These are phyloP conservation scores for Crucibulum laeve DNA, from an alignment of 768 basidiomycete species.

Conservation along the genomic window DNA sequence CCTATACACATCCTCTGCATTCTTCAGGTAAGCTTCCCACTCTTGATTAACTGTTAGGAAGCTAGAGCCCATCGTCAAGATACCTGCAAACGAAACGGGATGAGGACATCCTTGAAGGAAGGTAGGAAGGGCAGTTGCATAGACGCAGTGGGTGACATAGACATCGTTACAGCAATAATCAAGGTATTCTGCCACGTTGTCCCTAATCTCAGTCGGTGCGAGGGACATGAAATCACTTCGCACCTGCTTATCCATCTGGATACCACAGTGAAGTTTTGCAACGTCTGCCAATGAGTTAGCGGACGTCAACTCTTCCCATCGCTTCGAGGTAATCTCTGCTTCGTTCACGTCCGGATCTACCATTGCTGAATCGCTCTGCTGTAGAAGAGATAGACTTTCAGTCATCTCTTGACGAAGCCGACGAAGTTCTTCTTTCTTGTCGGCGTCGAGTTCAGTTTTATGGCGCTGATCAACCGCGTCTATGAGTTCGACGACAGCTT, in stretches of 20 bases:
- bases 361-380: constrained; percentile 8
- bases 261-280: constrained; percentile 83
- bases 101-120: constrained; percentile 85
- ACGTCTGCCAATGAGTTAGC: constrained; percentile 92
- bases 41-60: constrained; percentile 87
- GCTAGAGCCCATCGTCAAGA: constrained; percentile 87
- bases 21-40: constrained; percentile 81
- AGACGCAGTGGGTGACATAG: constrained; percentile 78
- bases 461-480: constrained; percentile 41
- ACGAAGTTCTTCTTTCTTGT: constrained; percentile 38
- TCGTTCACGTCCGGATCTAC: constrained; percentile 20
- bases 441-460: constrained; percentile 40
- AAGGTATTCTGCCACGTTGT: constrained; percentile 69
- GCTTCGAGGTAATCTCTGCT: constrained; percentile 42
- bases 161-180: constrained; percentile 88
- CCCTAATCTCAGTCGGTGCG: constrained; percentile 59
- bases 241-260: constrained; percentile 71
- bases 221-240: constrained; percentile 74
- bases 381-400: constrained; percentile 27
- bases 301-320: constrained; percentile 93
- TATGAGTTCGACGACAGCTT: constrained; percentile 43
- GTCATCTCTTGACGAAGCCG: constrained; percentile 32
- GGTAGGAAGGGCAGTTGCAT: constrained; percentile 66
- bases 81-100: constrained; percentile 89
- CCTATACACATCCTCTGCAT: constrained; percentile 71